Percentiles rank a stretch among this genome's conserved stretches.
Evolutionary conservation across 1,284 basidiomycete species (phyloP).

Genomic region (Xerocomus amazonicus): DNA sequence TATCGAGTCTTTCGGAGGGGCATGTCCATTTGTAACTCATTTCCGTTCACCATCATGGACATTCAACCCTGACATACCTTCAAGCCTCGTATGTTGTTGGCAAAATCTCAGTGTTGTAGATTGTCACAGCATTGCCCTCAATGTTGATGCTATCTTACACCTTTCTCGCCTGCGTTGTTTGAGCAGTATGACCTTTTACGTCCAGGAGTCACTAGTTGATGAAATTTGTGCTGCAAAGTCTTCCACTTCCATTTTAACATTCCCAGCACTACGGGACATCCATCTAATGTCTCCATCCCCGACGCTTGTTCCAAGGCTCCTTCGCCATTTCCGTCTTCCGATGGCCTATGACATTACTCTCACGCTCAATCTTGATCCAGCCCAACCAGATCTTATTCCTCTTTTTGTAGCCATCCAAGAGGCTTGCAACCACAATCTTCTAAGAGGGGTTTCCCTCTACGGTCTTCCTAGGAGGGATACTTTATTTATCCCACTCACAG

Average conservation of each 20-base stretch:
- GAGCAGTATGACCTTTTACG: neutral
- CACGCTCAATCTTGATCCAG: neutral
- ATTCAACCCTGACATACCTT: neutral
- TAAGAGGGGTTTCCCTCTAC: neutral
- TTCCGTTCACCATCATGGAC: neutral
- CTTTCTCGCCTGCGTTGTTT: constrained; percentile 6
- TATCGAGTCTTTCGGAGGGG: neutral
- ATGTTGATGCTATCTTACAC: constrained; percentile 3
- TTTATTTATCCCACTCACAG: too few relatives aligned
- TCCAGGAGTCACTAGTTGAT: neutral
- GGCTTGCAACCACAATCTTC: neutral
- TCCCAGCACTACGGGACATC: neutral
- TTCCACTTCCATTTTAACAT: neutral
- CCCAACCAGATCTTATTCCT: constrained; percentile 1
- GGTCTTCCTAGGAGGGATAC: too few relatives aligned
- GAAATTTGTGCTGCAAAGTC: neutral
- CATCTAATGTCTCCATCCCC: neutral
- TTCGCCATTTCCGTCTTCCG: constrained; percentile 2
- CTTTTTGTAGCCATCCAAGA: constrained; percentile 5
- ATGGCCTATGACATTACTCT: neutral
- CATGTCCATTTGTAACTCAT: neutral
- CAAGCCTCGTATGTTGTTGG: constrained; percentile 11
- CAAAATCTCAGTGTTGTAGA: constrained; percentile 2
- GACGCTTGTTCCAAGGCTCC: neutral
- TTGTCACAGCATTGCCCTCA: constrained; percentile 1